These are phyloP conservation scores for Mycosphaerella sp. DNA, from an alignment of 2,329 filamentous ascomycete genomes.

Conservation along the genomic window DNA sequence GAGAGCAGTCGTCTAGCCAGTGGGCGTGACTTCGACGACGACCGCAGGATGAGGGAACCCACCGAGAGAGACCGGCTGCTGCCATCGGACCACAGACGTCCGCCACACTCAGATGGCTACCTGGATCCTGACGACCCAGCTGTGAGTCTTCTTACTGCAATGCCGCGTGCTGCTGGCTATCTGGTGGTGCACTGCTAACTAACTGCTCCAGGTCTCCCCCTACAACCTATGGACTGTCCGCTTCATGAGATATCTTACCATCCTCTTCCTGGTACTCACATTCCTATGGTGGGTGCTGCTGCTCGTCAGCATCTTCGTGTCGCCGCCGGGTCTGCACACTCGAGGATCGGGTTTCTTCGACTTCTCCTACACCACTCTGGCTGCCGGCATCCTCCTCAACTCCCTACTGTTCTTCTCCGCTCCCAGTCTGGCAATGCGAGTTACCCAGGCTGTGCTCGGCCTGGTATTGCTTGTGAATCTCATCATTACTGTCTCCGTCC, in stretches of 20 bases:
- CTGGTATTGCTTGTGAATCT: constrained; percentile 65
- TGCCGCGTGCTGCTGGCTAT: neutral
- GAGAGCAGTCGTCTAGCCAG: constrained; percentile 18
- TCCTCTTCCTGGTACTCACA: constrained; percentile 66
- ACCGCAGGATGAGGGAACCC: constrained; percentile 39
- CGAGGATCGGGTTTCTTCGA: constrained; percentile 90
- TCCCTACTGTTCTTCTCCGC: constrained; percentile 80
- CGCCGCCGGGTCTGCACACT: constrained; percentile 76
- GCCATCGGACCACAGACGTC: constrained; percentile 46
- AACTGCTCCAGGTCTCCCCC: constrained; percentile 56
- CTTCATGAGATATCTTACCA: constrained; percentile 68
- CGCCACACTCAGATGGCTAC: constrained; percentile 59
- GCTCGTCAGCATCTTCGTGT: constrained; percentile 85
- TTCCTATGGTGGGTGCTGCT: constrained; percentile 92
- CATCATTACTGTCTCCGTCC: constrained; percentile 71
- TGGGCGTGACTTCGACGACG: constrained; percentile 19
- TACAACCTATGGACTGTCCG: constrained; percentile 94
- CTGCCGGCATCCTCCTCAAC: constrained; percentile 67
- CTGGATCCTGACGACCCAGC: constrained; percentile 75
- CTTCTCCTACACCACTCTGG: constrained; percentile 75
- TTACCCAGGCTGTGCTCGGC: constrained; percentile 64
- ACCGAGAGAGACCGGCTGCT: constrained; percentile 63
- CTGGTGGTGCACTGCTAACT: constrained; percentile 21
- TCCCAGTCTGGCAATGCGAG: constrained; percentile 71
- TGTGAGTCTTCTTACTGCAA: constrained; percentile 45